A percentile compares a stretch with the other conserved stretches of the same genome.
phyloP scores from a whole-genome alignment of 176 grass and related monocot genomes.

The Paspalum notatum region DNA sequence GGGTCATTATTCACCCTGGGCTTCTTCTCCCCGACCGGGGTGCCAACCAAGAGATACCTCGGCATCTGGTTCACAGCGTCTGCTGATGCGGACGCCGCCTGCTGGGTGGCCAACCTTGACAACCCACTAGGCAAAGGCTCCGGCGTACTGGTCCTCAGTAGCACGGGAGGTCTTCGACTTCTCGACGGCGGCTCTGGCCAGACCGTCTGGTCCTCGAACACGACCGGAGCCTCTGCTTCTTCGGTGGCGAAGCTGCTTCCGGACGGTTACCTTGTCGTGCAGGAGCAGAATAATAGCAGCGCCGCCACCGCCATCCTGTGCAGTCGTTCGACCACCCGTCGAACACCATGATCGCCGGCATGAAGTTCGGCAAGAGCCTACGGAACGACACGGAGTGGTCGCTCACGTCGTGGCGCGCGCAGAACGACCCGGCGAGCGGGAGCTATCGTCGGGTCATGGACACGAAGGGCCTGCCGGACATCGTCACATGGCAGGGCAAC shows the following conservation, averaged over 20 bases:
- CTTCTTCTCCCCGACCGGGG: slow-evolving; percentile 29
- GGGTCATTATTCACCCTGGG: slow-evolving; percentile 37
- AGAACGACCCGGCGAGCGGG: slow-evolving; percentile 24
- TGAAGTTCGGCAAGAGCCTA: slow-evolving; percentile 37
- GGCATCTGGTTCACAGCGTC: slow-evolving; percentile 36
- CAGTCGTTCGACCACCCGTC: slow-evolving; percentile 49
- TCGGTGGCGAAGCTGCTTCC: background rate
- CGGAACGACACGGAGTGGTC: slow-evolving; percentile 30
- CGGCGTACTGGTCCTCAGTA: slow-evolving; percentile 18
- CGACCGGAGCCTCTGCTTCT: background rate
- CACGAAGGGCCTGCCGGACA: slow-evolving; percentile 37
- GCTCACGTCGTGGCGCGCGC: slow-evolving; percentile 8
- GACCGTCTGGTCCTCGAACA: slow-evolving; percentile 10
- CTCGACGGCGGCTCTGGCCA: slow-evolving; percentile 3
- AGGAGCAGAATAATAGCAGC: background rate
- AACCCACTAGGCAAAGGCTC: background rate
- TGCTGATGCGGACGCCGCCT: background rate
- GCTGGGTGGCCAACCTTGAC: slow-evolving; percentile 47
- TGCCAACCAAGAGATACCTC: slow-evolving; percentile 6
- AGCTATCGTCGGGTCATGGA: background rate
- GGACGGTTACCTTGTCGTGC: slow-evolving; percentile 40
- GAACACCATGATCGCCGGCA: slow-evolving; percentile 41
- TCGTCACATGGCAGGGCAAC: background rate
- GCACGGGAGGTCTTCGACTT: background rate
- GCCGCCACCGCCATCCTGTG: background rate